Evolutionary conservation across 805 yeast genomes (phyloP).

Genomic region (Ogataea pini): DNA sequence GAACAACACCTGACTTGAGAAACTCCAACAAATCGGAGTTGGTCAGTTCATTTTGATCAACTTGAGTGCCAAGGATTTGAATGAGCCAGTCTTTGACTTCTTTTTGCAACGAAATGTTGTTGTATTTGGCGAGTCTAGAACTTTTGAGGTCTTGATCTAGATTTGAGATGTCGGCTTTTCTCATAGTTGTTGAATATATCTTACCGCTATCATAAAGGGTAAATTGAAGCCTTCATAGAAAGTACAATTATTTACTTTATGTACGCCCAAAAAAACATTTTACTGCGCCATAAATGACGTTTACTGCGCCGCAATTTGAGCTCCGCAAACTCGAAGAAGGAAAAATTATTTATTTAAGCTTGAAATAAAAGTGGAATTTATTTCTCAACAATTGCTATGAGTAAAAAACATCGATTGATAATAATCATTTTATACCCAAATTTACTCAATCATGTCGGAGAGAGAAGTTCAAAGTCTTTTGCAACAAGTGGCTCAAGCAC

Average conservation of each 20-base stretch:
- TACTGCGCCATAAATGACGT: background rate
- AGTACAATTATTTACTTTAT: background rate
- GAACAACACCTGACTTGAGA: conserved; percentile 60
- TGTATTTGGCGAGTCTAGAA: conserved; percentile 55
- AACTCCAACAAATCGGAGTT: conserved; percentile 50
- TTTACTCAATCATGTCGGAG: conserved; percentile 19
- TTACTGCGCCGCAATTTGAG: conserved; percentile 3
- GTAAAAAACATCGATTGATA: background rate
- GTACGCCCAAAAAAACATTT: background rate
- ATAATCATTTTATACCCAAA: background rate
- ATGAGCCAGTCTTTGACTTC: conserved; percentile 56
- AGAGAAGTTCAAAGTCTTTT: conserved; percentile 24
- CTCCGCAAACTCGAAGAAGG: background rate
- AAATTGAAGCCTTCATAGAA: no score
- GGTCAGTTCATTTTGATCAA: conserved; percentile 22
- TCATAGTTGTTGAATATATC: background rate
- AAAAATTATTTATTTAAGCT: background rate
- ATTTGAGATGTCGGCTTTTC: conserved; percentile 40
- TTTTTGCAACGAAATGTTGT: conserved; percentile 31
- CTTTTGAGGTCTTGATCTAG: conserved; percentile 60
- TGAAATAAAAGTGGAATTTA: background rate
- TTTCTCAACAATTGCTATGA: background rate
- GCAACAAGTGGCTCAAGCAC: conserved; percentile 20
- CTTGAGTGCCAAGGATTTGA: conserved; percentile 32
- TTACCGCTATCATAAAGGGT: background rate